Conservation (phyloP, 257 asterid species). For the Nicotiana paniculata region DNA sequence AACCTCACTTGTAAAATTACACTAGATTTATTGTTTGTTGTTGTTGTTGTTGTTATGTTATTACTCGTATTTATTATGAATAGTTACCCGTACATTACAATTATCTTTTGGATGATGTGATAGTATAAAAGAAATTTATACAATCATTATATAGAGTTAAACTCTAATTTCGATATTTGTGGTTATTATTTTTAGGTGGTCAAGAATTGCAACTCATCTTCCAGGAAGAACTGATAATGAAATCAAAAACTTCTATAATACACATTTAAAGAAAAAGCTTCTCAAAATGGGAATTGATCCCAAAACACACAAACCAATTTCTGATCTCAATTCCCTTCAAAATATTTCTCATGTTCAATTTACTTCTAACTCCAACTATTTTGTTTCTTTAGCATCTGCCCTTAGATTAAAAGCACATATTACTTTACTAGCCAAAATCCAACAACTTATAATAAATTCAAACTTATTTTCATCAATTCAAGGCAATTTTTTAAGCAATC, state of each 20-base stretch:
- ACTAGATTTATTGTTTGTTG: too few species aligned
- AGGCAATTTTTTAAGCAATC: not conserved
- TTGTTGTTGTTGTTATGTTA: too few species aligned
- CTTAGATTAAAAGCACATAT: not conserved
- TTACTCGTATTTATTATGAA: too few species aligned
- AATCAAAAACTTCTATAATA: not conserved
- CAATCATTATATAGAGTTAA: not conserved
- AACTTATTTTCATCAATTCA: not conserved
- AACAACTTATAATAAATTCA: not conserved
- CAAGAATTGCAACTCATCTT: not conserved
- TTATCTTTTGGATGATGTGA: not conserved
- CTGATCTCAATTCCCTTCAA: not conserved
- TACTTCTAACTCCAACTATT: not conserved
- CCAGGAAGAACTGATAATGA: not conserved
- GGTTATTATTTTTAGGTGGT: not conserved
- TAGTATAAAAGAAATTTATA: too few species aligned
- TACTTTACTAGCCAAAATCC: not conserved
- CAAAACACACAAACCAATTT: not conserved
- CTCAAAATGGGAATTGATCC: not conserved
- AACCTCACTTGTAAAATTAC: too few species aligned
- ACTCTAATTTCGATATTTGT: not conserved
- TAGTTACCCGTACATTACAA: fast-evolving
- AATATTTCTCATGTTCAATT: not conserved
- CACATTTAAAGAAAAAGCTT: not conserved
- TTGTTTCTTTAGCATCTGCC: not conserved